Evolutionary conservation across 2,329 filamentous ascomycete species (phyloP).

Genomic region (Colletotrichum sp.): DNA sequence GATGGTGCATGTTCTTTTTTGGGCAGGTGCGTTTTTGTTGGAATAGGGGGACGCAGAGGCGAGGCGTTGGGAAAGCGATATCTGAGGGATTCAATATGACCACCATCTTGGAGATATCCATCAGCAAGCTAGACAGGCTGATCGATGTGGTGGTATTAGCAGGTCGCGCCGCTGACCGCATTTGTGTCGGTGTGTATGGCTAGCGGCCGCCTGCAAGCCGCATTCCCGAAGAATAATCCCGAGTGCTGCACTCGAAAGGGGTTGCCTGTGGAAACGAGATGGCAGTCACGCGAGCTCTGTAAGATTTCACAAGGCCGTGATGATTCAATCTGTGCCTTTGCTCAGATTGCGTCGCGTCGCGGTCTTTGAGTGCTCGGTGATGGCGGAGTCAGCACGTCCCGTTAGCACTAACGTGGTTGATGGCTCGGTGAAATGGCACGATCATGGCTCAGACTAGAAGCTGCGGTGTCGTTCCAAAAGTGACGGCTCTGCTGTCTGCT

Average conservation of each 20-base stretch:
- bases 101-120: not conserved
- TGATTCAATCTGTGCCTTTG: not conserved
- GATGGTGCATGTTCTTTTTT: not conserved
- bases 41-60: not conserved
- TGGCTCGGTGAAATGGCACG: not conserved
- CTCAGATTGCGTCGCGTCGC: not conserved
- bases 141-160: not conserved
- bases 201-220: not conserved
- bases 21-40: not conserved
- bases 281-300: not conserved
- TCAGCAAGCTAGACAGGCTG: slow-evolving; percentile 12
- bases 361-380: not conserved
- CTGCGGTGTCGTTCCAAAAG: not conserved
- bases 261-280: not conserved
- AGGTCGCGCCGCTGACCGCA: slow-evolving; percentile 10
- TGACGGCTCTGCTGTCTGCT: not conserved
- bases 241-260: slow-evolving; percentile 10
- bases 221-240: not conserved
- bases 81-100: not conserved
- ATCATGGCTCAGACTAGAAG: not conserved
- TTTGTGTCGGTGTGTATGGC: not conserved
- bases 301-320: not conserved
- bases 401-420: not conserved
- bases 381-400: not conserved
- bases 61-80: not conserved